phyloP scores from a whole-genome alignment of 2,329 filamentous ascomycete genomes.

The Orbilia javanica region DNA sequence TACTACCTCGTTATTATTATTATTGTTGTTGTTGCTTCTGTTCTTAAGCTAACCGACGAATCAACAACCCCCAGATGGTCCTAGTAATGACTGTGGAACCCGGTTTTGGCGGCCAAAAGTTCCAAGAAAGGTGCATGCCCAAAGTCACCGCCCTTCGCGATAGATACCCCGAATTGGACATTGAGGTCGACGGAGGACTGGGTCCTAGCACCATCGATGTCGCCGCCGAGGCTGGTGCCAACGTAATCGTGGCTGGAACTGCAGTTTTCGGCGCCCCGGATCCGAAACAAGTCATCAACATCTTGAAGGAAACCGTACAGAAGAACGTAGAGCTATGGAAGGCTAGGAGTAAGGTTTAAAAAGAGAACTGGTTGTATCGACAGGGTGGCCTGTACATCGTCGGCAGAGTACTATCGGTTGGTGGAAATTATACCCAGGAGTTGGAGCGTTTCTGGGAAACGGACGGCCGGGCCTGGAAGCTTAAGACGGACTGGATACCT shows the following conservation, averaged over 20 bases:
- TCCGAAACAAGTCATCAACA: slow-evolving; percentile 85
- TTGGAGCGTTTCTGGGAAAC: background rate
- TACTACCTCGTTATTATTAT: too few species aligned
- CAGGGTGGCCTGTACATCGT: too few species aligned
- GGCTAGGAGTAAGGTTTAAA: slow-evolving; percentile 33
- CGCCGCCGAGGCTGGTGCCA: slow-evolving; percentile 93
- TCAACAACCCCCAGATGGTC: slow-evolving; percentile 78
- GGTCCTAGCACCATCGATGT: slow-evolving; percentile 90
- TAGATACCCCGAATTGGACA: slow-evolving; percentile 91
- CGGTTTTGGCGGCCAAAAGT: slow-evolving; percentile 97
- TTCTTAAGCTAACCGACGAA: background rate
- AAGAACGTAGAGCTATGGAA: slow-evolving; percentile 63
- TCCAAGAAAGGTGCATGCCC: slow-evolving; percentile 95
- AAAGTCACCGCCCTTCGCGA: slow-evolving; percentile 88
- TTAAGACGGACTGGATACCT: too few species aligned
- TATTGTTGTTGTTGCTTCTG: too few species aligned
- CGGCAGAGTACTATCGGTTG: too few species aligned
- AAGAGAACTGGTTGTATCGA: too few species aligned
- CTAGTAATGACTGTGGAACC: slow-evolving; percentile 98
- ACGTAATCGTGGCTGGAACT: slow-evolving; percentile 96
- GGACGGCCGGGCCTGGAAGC: too few species aligned
- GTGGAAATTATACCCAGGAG: too few species aligned
- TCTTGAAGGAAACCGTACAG: slow-evolving; percentile 83
- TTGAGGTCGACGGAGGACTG: slow-evolving; percentile 95
- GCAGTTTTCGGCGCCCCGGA: slow-evolving; percentile 94